Evolutionary conservation across 345 rosid genomes (phyloP), one percentile per base, ranked within the genome.

Genomic region (Trapa incisa): DNA sequence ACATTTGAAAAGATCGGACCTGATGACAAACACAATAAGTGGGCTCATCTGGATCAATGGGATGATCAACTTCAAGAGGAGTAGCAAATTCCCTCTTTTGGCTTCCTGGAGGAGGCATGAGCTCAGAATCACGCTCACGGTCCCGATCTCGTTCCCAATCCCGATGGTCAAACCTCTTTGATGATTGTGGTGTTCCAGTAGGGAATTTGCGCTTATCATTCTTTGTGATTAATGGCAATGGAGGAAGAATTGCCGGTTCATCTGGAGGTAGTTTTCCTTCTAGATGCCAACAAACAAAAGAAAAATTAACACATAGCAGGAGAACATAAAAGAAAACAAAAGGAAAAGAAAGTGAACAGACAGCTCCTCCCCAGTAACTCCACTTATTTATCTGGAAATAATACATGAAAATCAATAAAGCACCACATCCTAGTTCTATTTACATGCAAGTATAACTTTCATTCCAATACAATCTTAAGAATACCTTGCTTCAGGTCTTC

Each of bases 41-140:
- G 13, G 99, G 99, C 77, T 94, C 99, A 66, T 94, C 88, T 67
- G 99, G 99, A 82, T 94, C 99, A 65, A 94, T 87, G 61, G 99
- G 87, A 61, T 87, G 99, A 67, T 91, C 99, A 60, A 81, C 75
- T 60, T 91, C 99, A 58, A 81, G 70, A 66, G 85, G 74, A 64
- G 83, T 32, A 39, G 69, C 33, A 47, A 89, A 83, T 9, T 89
- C 99, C 82, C 80, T 94, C 74, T 78, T 90, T 68, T 86, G 79
- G 82, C 87, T 84, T 70, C 97, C 99, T 36, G 96, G 97, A 73
- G 99, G 99, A 66, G 99, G 99, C 99, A 94, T 89, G 72, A 94
- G 97, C 77, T 91, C 99, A 42, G 91, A 86, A 78, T 91, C 99
- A 76, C 87, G 86, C 57, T 87, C 98, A 66, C 96, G 91, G 70